Evolutionary conservation across 192 early-diverging fungal genomes (phyloP), one percentile per base, ranked within the genome.

Genomic region (Rhizophagus clarus): DNA sequence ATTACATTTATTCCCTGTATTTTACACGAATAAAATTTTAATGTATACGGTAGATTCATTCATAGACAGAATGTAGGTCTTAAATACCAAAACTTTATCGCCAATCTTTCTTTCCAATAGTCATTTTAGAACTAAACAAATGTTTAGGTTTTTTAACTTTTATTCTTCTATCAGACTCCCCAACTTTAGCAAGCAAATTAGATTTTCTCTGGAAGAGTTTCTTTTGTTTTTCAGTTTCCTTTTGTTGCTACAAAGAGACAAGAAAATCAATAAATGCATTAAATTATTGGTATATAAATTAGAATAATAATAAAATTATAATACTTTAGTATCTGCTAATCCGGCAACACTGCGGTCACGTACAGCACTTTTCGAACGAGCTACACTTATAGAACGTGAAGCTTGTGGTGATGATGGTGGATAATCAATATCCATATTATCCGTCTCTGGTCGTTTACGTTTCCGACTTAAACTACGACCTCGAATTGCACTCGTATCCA

Each of bases 151-250:
- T 95, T 89, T 98, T 97, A 77, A 89, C 91, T 72, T 86, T 83
- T 77, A 99, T 96, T n/a, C 84, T 85, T 82, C 98, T 91, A 84
- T 99, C 98, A n/a, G 95, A 87, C 86, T 99, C 98, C 80, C 97
- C 97, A 32, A 90, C 88, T 70, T 90, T 91, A 67, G 94, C 97
- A 78, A 91, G 87, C 78, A 90, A 83, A 85, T 95, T 96, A 80
- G 89, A 84, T 68, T 87, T 87, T 74, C 93, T 91, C 81, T 97
- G 93, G 14, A 89, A 85, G 76, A 92, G 83, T 76, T 91, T 88
- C 85, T 92, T 90, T 61, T 93, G 90, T 85, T 94, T 96, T 71
- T 94, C 92, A 67, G 93, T 91, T 68, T 92, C 89, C 68, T 88
- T 79, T 84, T 89, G 88, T 80, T 89, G 82, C 78, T 85, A 81